Conservation (phyloP, 2,329 filamentous ascomycete species). For the Scorias spongiosa region DNA sequence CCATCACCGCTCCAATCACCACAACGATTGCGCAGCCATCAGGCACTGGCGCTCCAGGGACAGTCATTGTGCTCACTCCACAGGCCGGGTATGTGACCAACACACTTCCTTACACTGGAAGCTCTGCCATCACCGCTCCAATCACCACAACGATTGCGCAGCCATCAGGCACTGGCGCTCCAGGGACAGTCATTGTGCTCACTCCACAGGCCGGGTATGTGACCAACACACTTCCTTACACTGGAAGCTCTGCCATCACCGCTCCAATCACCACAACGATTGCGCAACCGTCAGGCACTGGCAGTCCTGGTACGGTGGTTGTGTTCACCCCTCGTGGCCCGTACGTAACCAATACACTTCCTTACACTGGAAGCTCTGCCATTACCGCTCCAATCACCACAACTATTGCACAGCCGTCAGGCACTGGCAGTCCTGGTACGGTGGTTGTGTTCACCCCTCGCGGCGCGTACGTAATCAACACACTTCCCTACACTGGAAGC, state of each 20-base stretch:
- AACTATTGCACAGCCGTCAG: neutral
- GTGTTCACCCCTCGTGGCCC: neutral
- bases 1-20: neutral
- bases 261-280: neutral
- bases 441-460: neutral
- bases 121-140: neutral
- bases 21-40: neutral
- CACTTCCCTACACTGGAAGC: neutral
- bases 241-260: neutral
- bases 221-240: neutral
- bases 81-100: neutral
- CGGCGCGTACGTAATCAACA: neutral
- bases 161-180: neutral
- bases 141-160: neutral
- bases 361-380: too few relatives aligned
- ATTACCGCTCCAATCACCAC: conserved; percentile 1
- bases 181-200: neutral
- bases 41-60: neutral
- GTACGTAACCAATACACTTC: neutral
- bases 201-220: neutral
- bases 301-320: neutral
- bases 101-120: neutral
- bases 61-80: neutral
- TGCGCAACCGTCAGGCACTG: neutral
- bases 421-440: neutral